Evolutionary conservation across 129 eudicot species (phyloP).

Genomic region (Scalesia atractyloides): DNA sequence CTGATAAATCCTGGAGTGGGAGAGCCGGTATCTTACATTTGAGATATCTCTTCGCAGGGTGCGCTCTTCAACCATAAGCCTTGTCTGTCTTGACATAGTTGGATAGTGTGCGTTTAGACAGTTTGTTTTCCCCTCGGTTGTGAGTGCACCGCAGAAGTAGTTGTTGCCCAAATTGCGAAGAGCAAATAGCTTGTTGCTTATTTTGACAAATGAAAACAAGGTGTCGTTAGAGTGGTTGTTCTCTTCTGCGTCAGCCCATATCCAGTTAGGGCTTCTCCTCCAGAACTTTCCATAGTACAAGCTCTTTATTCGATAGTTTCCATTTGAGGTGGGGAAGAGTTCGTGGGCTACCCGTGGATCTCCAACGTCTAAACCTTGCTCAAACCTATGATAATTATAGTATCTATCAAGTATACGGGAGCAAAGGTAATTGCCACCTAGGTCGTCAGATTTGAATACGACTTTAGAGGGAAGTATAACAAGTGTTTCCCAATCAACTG

Average conservation of each 20-base stretch:
- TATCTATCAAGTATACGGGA: not conserved
- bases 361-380: not conserved
- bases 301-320: not conserved
- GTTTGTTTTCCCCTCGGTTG: not conserved
- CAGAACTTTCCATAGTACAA: conserved; percentile 5
- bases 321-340: not conserved
- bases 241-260: not conserved
- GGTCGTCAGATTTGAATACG: not conserved
- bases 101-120: conserved; percentile 4
- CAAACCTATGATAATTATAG: not conserved
- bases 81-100: not conserved
- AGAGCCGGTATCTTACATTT: conserved; percentile 12
- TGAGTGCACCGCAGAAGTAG: not conserved
- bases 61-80: conserved; percentile 10
- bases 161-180: conserved; percentile 5
- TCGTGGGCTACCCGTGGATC: conserved; percentile 2
- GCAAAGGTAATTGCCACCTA: not conserved
- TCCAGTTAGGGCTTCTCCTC: conserved; percentile 1
- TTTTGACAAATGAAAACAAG: not conserved
- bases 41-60: not conserved
- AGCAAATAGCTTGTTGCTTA: not conserved
- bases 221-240: not conserved
- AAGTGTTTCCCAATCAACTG: not conserved
- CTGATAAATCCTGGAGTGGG: conserved; percentile 4
- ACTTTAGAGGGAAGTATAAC: not conserved